These are phyloP conservation scores for Cladophialophora exuberans DNA, from an alignment of 2,329 filamentous ascomycete genomes.

Conservation along the genomic window DNA sequence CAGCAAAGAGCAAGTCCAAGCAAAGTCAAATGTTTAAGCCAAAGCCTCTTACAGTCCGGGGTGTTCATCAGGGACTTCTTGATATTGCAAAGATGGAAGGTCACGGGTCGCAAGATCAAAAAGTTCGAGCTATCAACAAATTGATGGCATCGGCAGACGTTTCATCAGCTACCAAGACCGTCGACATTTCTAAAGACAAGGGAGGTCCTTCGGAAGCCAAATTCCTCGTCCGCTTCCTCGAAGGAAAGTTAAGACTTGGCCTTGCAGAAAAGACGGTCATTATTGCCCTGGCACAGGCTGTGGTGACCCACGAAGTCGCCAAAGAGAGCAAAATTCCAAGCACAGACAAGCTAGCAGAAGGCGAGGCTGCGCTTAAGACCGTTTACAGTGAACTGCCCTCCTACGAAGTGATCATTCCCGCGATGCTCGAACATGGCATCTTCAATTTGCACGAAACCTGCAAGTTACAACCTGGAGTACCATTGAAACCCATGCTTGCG, in stretches of 20 bases:
- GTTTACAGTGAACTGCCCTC: conserved; percentile 94
- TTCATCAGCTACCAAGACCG: conserved; percentile 67
- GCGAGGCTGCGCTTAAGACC: conserved; percentile 82
- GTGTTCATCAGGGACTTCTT: conserved; percentile 86
- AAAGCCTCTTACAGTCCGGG: conserved; percentile 82
- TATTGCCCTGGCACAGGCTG: conserved; percentile 84
- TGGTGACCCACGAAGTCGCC: conserved; percentile 81
- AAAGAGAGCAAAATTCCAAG: conserved; percentile 70
- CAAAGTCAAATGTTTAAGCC: conserved; percentile 99
- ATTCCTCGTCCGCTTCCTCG: conserved; percentile 87
- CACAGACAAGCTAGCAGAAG: conserved; percentile 76
- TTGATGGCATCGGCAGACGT: conserved; percentile 88
- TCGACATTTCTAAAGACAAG: conserved; percentile 90
- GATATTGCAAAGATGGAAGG: conserved; percentile 84
- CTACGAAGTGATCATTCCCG: conserved; percentile 92
- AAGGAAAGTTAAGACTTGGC: conserved; percentile 90
- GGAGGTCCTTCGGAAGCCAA: conserved; percentile 94
- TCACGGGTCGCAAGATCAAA: conserved; percentile 83
- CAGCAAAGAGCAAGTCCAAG: conserved; percentile 91
- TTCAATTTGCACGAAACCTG: conserved; percentile 80
- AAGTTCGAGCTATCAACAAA: conserved; percentile 95
- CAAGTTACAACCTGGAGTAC: conserved; percentile 90
- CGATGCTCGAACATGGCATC: conserved; percentile 84
- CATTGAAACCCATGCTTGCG: conserved; percentile 96
- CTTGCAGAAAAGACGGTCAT: conserved; percentile 91